Conservation (phyloP, 352 stramenopile genomes). For the Phytophthora sojae region DNA sequence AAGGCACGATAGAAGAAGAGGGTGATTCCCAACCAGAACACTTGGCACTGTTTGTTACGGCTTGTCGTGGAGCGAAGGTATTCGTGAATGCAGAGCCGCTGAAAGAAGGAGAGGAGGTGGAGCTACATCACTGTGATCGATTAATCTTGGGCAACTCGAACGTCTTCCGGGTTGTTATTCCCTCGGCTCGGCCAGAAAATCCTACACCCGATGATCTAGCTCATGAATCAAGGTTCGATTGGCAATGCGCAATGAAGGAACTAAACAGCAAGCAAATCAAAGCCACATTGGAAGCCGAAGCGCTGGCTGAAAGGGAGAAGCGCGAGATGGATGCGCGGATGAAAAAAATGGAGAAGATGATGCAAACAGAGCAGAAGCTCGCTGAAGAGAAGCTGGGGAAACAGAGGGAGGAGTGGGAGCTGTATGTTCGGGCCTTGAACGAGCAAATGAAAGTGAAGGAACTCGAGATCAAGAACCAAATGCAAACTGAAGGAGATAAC, state of each 20-base stretch:
- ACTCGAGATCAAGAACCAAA: slow-evolving; percentile 73
- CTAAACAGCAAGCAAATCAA: slow-evolving; percentile 81
- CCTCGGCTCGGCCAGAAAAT: slow-evolving; percentile 41
- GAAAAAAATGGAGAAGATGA: slow-evolving; percentile 80
- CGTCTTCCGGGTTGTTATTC: slow-evolving; percentile 80
- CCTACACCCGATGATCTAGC: slow-evolving; percentile 39
- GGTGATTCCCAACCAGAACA: background rate
- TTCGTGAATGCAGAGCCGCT: slow-evolving; percentile 77
- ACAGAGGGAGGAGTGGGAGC: slow-evolving; percentile 79
- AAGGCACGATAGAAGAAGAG: background rate
- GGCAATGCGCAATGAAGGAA: slow-evolving; percentile 85
- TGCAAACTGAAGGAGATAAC: slow-evolving; percentile 76
- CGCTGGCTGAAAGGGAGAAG: slow-evolving; percentile 71
- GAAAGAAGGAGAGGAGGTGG: slow-evolving; percentile 37
- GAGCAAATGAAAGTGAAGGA: slow-evolving; percentile 83
- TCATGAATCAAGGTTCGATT: slow-evolving; percentile 69
- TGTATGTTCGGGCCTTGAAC: slow-evolving; percentile 69
- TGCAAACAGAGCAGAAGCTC: slow-evolving; percentile 60
- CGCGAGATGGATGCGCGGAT: slow-evolving; percentile 79
- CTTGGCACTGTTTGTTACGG: slow-evolving; percentile 40
- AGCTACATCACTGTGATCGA: slow-evolving; percentile 71
- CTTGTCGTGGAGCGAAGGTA: slow-evolving; percentile 57
- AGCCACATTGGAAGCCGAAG: slow-evolving; percentile 62
- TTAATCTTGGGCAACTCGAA: slow-evolving; percentile 83
- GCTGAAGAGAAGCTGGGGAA: slow-evolving; percentile 71